Evolutionary conservation across 306 rosid species (phyloP).

Genomic region (Cicer judaicum): DNA sequence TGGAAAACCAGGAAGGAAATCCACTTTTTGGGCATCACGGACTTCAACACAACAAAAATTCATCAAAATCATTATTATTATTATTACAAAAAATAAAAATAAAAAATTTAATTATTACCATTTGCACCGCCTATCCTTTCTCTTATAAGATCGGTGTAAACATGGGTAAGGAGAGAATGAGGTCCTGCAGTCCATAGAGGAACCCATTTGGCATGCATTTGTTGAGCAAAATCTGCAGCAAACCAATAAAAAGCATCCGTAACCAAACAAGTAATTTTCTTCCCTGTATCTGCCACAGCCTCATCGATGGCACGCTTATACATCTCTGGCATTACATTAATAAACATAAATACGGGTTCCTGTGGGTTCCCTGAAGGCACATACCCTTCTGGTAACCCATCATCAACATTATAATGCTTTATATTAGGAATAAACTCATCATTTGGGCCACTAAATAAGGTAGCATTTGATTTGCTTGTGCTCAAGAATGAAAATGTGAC

Average conservation of each 20-base stretch:
- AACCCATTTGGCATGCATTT: slow-evolving; percentile 65
- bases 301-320: slow-evolving; percentile 43
- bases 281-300: slow-evolving; percentile 49
- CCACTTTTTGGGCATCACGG: slow-evolving; percentile 17
- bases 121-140: slow-evolving; percentile 3
- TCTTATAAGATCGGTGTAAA: slow-evolving; percentile 50
- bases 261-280: slow-evolving; percentile 57
- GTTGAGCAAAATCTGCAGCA: slow-evolving; percentile 57
- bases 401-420: slow-evolving; percentile 49
- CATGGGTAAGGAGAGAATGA: slow-evolving; percentile 57
- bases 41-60: slow-evolving; percentile 39
- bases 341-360: slow-evolving; percentile 48
- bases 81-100: no score
- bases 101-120: neutral
- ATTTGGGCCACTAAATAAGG: slow-evolving; percentile 18
- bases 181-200: slow-evolving; percentile 85
- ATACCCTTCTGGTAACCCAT: slow-evolving; percentile 63
- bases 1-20: slow-evolving; percentile 64
- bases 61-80: neutral
- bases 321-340: slow-evolving; percentile 51
- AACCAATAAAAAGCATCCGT: slow-evolving; percentile 78
- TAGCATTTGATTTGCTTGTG: slow-evolving; percentile 48
- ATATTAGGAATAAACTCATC: slow-evolving; percentile 33
- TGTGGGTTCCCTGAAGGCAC: slow-evolving; percentile 34
- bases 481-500: slow-evolving; percentile 63